Percentiles rank a stretch among this genome's conserved stretches.
These are phyloP conservation scores for Macrolepiota fuliginosa DNA, from an alignment of 768 basidiomycete species.

Conservation along the genomic window DNA sequence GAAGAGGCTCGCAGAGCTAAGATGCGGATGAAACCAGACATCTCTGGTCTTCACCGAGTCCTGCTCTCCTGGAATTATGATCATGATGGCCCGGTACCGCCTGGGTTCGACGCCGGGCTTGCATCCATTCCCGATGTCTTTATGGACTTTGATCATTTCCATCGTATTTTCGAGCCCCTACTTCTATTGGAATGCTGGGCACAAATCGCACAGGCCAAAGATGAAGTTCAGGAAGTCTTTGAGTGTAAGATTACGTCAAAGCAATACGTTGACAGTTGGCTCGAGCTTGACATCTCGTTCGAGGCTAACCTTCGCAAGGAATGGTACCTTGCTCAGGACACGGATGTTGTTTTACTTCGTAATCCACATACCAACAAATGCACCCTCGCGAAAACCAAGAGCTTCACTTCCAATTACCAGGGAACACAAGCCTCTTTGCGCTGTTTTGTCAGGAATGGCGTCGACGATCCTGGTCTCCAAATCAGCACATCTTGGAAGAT, in stretches of 20 bases:
- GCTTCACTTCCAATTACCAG: conserved; percentile 30
- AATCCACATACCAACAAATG: conserved; percentile 51
- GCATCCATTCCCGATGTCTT: conserved; percentile 66
- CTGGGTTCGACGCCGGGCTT: conserved; percentile 39
- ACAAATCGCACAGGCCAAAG: conserved; percentile 77
- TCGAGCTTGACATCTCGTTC: conserved; percentile 74
- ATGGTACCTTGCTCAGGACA: conserved; percentile 70
- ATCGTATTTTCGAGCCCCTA: conserved; percentile 77
- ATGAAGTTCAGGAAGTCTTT: conserved; percentile 52
- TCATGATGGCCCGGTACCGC: conserved; percentile 60
- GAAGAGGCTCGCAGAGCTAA: conserved; percentile 62
- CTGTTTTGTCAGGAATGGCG: conserved; percentile 38
- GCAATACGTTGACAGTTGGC: conserved; percentile 75
- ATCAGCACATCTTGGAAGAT: conserved; percentile 70
- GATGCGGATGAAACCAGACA: conserved; percentile 78
- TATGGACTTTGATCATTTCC: conserved; percentile 62
- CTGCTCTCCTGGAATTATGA: conserved; percentile 89
- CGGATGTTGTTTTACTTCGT: conserved; percentile 80
- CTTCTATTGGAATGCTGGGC: conserved; percentile 90
- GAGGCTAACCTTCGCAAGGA: conserved; percentile 57
- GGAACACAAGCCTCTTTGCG: conserved; percentile 61
- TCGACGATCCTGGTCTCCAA: conserved; percentile 59
- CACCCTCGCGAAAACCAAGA: conserved; percentile 65
- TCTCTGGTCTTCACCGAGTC: conserved; percentile 71
- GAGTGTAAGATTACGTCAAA: conserved; percentile 66